phyloP scores from a whole-genome alignment of 495 filamentous ascomycete species.

The Paragyromitra xinjiangensis region DNA sequence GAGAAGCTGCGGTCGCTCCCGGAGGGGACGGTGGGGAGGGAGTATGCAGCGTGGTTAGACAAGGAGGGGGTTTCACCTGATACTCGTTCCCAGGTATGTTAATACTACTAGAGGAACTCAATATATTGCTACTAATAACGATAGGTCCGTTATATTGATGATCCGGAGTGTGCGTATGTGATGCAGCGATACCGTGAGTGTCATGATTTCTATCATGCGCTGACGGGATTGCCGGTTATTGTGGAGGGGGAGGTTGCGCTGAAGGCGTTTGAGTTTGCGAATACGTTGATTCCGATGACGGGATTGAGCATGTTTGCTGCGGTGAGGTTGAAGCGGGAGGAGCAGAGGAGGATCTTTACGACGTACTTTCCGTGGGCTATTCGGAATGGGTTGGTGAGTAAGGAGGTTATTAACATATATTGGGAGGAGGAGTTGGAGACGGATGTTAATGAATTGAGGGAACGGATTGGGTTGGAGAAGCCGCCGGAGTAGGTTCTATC shows the following conservation, averaged over 20 bases:
- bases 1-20: slow-evolving; percentile 75
- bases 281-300: slow-evolving; percentile 94
- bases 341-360: slow-evolving; percentile 74
- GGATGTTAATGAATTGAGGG: slow-evolving; percentile 78
- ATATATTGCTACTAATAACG: slow-evolving; percentile 48
- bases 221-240: slow-evolving; percentile 90
- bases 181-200: slow-evolving; percentile 98
- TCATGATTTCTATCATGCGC: slow-evolving; percentile 97
- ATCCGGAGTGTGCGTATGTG: slow-evolving; percentile 94
- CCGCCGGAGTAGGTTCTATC: slow-evolving; percentile 72
- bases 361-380: slow-evolving; percentile 92
- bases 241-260: slow-evolving; percentile 93
- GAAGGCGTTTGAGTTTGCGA: slow-evolving; percentile 96
- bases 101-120: background rate
- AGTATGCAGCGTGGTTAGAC: slow-evolving; percentile 89
- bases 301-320: slow-evolving; percentile 78
- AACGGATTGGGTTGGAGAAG: slow-evolving; percentile 79
- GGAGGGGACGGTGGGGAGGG: slow-evolving; percentile 78
- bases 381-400: slow-evolving; percentile 75
- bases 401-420: slow-evolving; percentile 94
- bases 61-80: slow-evolving; percentile 91
- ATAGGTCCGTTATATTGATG: slow-evolving; percentile 85
- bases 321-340: slow-evolving; percentile 75
- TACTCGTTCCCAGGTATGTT: slow-evolving; percentile 66
- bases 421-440: slow-evolving; percentile 96